Conservation (phyloP, 495 filamentous ascomycete species). For the Elasticomyces elasticus region DNA sequence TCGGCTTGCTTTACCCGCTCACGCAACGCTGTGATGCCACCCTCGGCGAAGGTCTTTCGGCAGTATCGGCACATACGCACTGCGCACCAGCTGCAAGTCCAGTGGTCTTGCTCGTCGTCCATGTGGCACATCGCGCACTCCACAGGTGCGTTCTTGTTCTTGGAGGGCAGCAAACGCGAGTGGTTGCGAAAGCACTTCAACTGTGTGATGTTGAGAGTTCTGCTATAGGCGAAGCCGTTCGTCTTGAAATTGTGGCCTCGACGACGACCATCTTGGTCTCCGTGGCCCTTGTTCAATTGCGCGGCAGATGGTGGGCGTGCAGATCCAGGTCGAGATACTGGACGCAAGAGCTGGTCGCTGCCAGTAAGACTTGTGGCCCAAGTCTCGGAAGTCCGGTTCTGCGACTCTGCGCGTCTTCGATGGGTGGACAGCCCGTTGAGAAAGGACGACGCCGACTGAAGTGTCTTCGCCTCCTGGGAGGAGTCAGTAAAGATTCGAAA, state of each 20-base stretch:
- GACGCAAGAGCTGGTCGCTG: slow-evolving; percentile 5
- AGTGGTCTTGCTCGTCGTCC: slow-evolving; percentile 18
- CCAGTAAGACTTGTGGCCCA: slow-evolving; percentile 1
- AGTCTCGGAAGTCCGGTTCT: slow-evolving; percentile 4
- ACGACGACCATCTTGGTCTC: slow-evolving; percentile 7
- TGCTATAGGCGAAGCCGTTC: slow-evolving; percentile 16
- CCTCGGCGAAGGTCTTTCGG: slow-evolving; percentile 8
- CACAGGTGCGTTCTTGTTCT: slow-evolving; percentile 17
- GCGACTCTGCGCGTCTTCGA: slow-evolving; percentile 17
- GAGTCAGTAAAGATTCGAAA: slow-evolving; percentile 1
- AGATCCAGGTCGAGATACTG: slow-evolving; percentile 2
- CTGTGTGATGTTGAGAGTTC: slow-evolving; percentile 10
- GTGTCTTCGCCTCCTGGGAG: slow-evolving; percentile 18
- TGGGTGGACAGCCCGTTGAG: slow-evolving; percentile 22
- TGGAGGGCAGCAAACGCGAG: neutral
- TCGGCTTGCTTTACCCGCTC: slow-evolving; percentile 16
- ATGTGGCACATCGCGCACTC: slow-evolving; percentile 22
- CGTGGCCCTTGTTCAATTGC: neutral
- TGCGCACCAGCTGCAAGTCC: slow-evolving; percentile 19
- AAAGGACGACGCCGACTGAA: slow-evolving; percentile 23
- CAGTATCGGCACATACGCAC: slow-evolving; percentile 21
- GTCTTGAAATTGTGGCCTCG: slow-evolving; percentile 18
- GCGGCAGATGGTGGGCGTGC: neutral
- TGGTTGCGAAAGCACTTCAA: slow-evolving; percentile 12
- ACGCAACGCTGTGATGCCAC: slow-evolving; percentile 9